Base-by-base conservation (phyloP, 1,284 basidiomycete genomes). In the Xerocomus minutiporus region DNA sequence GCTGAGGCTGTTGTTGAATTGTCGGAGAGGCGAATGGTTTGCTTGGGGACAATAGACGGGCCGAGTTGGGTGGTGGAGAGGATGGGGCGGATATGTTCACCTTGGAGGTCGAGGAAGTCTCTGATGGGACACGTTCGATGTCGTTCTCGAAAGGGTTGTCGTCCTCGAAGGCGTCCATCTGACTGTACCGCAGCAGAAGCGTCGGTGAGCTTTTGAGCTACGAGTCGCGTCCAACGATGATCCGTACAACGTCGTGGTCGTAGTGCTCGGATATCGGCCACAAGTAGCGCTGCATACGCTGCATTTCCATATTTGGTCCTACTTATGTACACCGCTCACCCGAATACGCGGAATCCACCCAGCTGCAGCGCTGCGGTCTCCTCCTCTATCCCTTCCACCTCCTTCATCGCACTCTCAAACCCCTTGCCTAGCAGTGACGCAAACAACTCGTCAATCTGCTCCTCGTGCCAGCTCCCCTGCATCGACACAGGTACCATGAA, bases 361-460 rank as follows among this genome's bases (percentile, higher is more conserved):
- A 68, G 62, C 46, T 74, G 34, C 34, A n/a, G 34, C 15, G 15
- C 34, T 35, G 34, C 46, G 15, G 67, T 48, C 41, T 23, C 38
- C 38, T 23, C 38, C 20, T 40, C 38, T n/a, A 66, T 65, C 34
- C 61, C 57, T 46, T 69, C 64, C 2, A 46, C 61, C 32, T 63
- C 60, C 31, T 51, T 50, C 51, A 56, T 57, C 15, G 68, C 62
- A 38, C 65, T 60, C 59, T 79, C 78, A 56, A 81, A 84, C 13
- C 84, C 83, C 62, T 75, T 81, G 2, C 93, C 92, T 31, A 97
- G 76, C 48, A 97, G 70, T 26, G 88, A 91, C 35, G 83, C 78
- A 69, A 97, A 97, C 48, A 97, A 70, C 67, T 97, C 93, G 66
- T 97, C 93, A 54, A 93, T 82, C 73, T 97, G 93, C 64, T 92